Conservation (phyloP, 306 rosid genomes). For the Arachis stenosperma region DNA sequence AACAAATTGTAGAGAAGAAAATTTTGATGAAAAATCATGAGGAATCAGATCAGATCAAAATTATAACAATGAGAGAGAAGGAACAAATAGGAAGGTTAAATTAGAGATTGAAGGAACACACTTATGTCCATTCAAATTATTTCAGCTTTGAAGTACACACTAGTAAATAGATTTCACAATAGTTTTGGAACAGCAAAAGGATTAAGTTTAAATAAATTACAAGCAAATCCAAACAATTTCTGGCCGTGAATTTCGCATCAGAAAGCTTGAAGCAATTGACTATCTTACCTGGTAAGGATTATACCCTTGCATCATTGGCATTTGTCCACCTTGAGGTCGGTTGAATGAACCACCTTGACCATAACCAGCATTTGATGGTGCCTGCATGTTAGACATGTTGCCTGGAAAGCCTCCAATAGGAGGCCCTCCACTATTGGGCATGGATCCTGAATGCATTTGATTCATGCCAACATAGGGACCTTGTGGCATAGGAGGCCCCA, state of each 20-base stretch:
- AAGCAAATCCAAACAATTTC: not conserved
- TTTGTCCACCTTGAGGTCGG: conserved; percentile 88
- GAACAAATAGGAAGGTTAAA: not conserved
- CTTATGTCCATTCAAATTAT: not conserved
- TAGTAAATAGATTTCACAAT: not conserved
- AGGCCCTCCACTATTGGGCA: conserved; percentile 65
- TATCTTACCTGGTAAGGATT: conserved; percentile 88
- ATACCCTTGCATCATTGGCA: conserved; percentile 90
- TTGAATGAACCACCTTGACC: conserved; percentile 79
- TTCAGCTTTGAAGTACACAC: not conserved
- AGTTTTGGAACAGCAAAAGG: conserved; percentile 6
- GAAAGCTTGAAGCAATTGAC: conserved; percentile 32
- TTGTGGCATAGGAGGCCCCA: conserved; percentile 76
- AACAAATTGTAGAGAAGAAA: not conserved
- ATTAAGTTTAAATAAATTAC: conserved; percentile 20
- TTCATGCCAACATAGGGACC: conserved; percentile 93
- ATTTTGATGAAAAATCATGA: not conserved
- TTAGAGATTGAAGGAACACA: not conserved
- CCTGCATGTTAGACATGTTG: conserved; percentile 83
- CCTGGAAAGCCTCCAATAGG: conserved; percentile 74
- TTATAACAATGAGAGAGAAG: not conserved
- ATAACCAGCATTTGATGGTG: conserved; percentile 70
- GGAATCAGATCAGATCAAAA: not conserved
- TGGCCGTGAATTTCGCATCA: not conserved
- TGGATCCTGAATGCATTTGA: conserved; percentile 78